Evolutionary conservation across 2,329 filamentous ascomycete genomes (phyloP), one percentile per base, ranked within the genome.

Genomic region (Atkinsonella hypoxylon): DNA sequence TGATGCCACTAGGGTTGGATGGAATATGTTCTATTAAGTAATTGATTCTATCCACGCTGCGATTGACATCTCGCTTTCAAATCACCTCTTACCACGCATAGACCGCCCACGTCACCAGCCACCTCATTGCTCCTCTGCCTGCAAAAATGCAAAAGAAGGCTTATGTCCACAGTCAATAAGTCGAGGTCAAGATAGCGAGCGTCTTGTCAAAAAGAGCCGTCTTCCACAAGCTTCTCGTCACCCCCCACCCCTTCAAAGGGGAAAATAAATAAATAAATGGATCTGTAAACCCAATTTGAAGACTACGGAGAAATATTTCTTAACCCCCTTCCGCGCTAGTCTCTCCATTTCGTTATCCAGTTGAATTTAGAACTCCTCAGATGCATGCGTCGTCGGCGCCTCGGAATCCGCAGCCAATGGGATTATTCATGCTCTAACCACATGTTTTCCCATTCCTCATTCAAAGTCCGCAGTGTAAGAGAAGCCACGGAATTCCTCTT

Each of bases 401-500:
- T 34, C 31, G 6, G 38, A 26, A 22, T 39, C 50, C 40, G 15
- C 40, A 32, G 22, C 18, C 36, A 45, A 17, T 41, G 20, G 36
- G 26, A 44, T 47, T 20, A 44, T 47, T 20, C 38, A 40, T 34
- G n/a, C 55, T 57, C 52, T 54, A 47, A 48, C 51, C 44, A 26
- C 13, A 5, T 50, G 13, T 40, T 42, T 51, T 13, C 32, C 47
- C 32, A 22, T 43, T 57, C 49, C 56, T 66, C 73, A 90, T 55
- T 85, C 85, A 70, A 94, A 94, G 68, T 95, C 89, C 54, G 88
- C 87, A 48, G 88, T 93, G 71, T 98, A 98, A 26, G 91, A 97
- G 75, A 98, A 98, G 58, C 93, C 93, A 53, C 93, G 83, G 85
- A 98, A 98, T 68, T 98, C 90, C 73, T 98, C 93, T 73, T 98